Percentiles rank a stretch among this genome's conserved stretches.
These are phyloP conservation scores for Porphyrellus cyaneotinctus DNA, from an alignment of 768 basidiomycete genomes.

Conservation along the genomic window DNA sequence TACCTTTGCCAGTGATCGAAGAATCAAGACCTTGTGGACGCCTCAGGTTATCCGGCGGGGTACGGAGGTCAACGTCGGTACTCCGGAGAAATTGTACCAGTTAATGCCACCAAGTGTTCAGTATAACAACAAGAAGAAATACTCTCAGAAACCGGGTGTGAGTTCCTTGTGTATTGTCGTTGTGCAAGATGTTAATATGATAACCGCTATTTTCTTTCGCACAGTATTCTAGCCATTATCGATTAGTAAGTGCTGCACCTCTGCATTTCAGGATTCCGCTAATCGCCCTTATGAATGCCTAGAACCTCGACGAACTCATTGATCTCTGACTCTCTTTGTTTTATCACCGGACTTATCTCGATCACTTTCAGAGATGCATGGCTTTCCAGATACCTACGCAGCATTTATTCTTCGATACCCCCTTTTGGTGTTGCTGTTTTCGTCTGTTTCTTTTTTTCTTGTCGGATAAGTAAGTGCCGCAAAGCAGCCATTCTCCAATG, in stretches of 20 bases:
- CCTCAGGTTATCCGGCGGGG: slow-evolving; percentile 8
- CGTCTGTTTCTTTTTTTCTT: neutral
- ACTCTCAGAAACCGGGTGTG: slow-evolving; percentile 20
- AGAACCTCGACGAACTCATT: slow-evolving; percentile 24
- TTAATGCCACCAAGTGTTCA: neutral
- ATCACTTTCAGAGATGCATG: neutral
- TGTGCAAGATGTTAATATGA: neutral
- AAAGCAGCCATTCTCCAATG: neutral
- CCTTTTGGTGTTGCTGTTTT: neutral
- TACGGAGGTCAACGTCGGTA: slow-evolving; percentile 10
- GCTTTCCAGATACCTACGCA: neutral
- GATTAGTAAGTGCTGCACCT: slow-evolving; percentile 14
- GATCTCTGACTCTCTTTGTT: slow-evolving; percentile 11
- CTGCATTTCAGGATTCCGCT: neutral
- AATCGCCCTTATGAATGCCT: neutral
- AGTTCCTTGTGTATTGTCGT: neutral
- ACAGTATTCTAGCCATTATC: slow-evolving; percentile 26
- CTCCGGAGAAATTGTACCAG: slow-evolving; percentile 3
- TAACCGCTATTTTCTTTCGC: neutral
- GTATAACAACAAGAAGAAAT: neutral
- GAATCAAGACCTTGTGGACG: neutral
- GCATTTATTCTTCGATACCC: neutral
- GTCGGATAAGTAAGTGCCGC: neutral
- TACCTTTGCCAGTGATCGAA: slow-evolving; percentile 7
- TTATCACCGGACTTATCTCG: neutral